These are phyloP conservation scores for Porodaedalea pini DNA, from an alignment of 1,284 basidiomycete genomes.

Conservation along the genomic window DNA sequence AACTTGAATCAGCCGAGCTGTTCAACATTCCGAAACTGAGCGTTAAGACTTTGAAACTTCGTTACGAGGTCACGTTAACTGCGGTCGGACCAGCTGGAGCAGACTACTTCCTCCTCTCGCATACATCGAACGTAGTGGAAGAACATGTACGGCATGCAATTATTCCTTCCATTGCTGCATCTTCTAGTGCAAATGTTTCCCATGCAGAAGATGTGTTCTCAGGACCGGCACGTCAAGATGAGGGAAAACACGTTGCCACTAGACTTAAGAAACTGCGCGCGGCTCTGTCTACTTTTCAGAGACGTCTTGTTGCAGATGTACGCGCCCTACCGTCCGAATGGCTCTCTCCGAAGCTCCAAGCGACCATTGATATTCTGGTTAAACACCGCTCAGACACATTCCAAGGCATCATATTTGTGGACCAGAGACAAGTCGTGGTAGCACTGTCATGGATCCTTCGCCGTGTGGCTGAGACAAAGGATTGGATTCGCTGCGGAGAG, in stretches of 20 bases:
- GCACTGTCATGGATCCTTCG: constrained; percentile 63
- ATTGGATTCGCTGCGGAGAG: constrained; percentile 56
- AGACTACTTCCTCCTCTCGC: constrained; percentile 48
- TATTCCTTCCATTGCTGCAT: neutral
- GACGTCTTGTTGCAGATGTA: constrained; percentile 23
- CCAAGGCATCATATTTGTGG: constrained; percentile 80
- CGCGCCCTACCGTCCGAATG: constrained; percentile 46
- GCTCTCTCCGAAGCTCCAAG: constrained; percentile 69
- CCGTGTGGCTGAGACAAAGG: constrained; percentile 51
- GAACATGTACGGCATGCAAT: neutral
- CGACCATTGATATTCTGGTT: constrained; percentile 58
- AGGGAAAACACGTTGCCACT: neutral
- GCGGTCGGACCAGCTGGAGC: constrained; percentile 53
- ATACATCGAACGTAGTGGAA: constrained; percentile 13
- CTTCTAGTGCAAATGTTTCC: neutral
- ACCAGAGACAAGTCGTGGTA: constrained; percentile 75
- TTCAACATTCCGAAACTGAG: constrained; percentile 31
- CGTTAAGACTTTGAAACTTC: constrained; percentile 41
- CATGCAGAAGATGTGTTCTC: neutral
- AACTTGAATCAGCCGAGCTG: constrained; percentile 46
- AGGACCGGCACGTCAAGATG: neutral
- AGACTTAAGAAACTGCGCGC: constrained; percentile 1
- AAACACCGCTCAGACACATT: constrained; percentile 53
- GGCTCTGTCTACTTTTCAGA: neutral
- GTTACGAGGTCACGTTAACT: constrained; percentile 55